A percentile compares a stretch with the other conserved stretches of the same genome.
phyloP scores from a whole-genome alignment of 495 filamentous ascomycete species.

The Acidomyces sp. region DNA sequence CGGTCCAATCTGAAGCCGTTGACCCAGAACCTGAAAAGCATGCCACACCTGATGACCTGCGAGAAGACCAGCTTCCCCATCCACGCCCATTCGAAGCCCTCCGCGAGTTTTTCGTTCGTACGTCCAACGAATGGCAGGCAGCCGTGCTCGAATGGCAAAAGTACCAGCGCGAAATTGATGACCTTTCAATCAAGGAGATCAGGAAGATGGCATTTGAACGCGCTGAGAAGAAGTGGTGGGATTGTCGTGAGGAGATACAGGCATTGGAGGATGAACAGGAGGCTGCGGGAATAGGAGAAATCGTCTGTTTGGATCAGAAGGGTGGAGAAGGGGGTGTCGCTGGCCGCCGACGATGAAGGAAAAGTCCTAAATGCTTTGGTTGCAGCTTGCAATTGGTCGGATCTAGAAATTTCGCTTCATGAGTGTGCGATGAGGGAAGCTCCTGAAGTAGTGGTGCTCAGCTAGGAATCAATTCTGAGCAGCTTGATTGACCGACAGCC shows the following conservation, averaged over 20 bases:
- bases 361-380: not conserved
- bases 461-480: no score
- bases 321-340: constrained; percentile 10
- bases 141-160: constrained; percentile 55
- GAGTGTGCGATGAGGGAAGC: no score
- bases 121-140: constrained; percentile 82
- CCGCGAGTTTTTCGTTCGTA: constrained; percentile 82
- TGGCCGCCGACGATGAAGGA: constrained; percentile 10
- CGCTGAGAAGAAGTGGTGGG: constrained; percentile 97
- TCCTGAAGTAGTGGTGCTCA: no score
- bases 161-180: constrained; percentile 44
- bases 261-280: constrained; percentile 93
- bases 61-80: constrained; percentile 45
- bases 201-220: constrained; percentile 76
- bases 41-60: constrained; percentile 21
- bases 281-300: constrained; percentile 86
- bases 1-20: constrained; percentile 21
- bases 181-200: constrained; percentile 73
- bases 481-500: no score
- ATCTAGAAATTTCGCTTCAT: no score
- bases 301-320: constrained; percentile 39
- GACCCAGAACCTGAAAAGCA: constrained; percentile 1
- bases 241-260: constrained; percentile 86
- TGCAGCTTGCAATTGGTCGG: no score
- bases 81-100: constrained; percentile 82